Conservation (phyloP, 108 stramenopile species). For the Skeletonema grethae region DNA sequence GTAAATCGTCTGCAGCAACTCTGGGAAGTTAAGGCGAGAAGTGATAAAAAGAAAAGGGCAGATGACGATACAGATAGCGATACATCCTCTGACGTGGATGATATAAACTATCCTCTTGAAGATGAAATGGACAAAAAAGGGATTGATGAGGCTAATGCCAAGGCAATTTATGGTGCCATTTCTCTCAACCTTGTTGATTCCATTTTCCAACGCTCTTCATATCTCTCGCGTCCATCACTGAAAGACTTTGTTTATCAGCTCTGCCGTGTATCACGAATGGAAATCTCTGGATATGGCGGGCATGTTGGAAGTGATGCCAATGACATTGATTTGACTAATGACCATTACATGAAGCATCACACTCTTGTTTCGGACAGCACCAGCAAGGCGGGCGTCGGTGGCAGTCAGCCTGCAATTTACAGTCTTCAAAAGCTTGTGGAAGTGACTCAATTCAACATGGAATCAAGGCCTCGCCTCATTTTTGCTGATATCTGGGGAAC, state of each 20-base stretch:
- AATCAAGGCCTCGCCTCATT: constrained; percentile 88
- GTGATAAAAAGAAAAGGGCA: constrained; percentile 56
- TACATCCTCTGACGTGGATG: constrained; percentile 50
- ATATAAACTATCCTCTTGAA: constrained; percentile 51
- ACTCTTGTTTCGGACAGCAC: constrained; percentile 44
- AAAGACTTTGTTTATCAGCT: constrained; percentile 92
- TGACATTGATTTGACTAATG: constrained; percentile 70
- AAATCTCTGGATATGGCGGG: constrained; percentile 87
- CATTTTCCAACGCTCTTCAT: constrained; percentile 83
- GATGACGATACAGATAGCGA: constrained; percentile 36
- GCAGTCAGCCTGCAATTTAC: constrained; percentile 90
- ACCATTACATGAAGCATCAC: constrained; percentile 75
- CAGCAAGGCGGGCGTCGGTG: constrained; percentile 38
- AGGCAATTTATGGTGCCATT: constrained; percentile 76
- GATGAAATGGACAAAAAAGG: constrained; percentile 82
- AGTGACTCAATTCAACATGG: constrained; percentile 98
- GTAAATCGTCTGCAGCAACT: constrained; percentile 86
- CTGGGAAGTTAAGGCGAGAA: constrained; percentile 82
- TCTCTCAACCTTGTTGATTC: constrained; percentile 80
- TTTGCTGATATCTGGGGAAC: constrained; percentile 95
- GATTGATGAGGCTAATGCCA: constrained; percentile 84
- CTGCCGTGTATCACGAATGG: constrained; percentile 90
- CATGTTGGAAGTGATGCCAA: constrained; percentile 72
- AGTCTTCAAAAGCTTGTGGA: constrained; percentile 97
- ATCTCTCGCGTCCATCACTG: constrained; percentile 73